A percentile compares a stretch with the other conserved stretches of the same genome.
Conservation (phyloP, 208 protist genomes). For the Leptomonas pyrrhocoris region DNA sequence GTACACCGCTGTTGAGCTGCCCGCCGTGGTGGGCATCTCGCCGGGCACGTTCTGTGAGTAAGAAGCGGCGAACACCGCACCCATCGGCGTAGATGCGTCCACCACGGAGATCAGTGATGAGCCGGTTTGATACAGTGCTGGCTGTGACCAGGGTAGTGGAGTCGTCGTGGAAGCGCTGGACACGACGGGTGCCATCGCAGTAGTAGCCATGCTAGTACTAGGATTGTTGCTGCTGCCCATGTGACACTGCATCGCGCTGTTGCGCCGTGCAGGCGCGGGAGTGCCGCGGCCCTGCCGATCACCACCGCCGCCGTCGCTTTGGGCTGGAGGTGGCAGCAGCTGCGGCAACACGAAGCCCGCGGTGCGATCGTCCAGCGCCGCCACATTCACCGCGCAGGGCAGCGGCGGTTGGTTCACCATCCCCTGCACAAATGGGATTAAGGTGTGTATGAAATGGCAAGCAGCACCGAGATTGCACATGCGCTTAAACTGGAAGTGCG, state of each 20-base stretch:
- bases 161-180: no score
- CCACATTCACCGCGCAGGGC: background rate
- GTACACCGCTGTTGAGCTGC: conserved; percentile 4
- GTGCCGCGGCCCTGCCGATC: no score
- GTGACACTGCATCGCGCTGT: no score
- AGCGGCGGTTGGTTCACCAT: conserved; percentile 38
- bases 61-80: background rate
- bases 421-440: conserved; percentile 62
- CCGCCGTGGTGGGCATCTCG: background rate
- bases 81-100: background rate
- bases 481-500: conserved; percentile 83
- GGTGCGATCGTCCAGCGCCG: background rate
- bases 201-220: no score
- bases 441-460: conserved; percentile 78
- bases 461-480: conserved; percentile 66
- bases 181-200: background rate
- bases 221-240: conserved; percentile 2
- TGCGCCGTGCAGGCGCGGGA: no score
- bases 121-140: background rate
- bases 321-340: no score
- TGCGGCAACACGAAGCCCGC: conserved; percentile 10
- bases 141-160: background rate
- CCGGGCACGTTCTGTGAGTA: background rate
- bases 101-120: background rate
- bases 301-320: no score